These are phyloP conservation scores for Dorcoceras hygrometricum DNA, from an alignment of 257 asterid genomes.

Conservation along the genomic window DNA sequence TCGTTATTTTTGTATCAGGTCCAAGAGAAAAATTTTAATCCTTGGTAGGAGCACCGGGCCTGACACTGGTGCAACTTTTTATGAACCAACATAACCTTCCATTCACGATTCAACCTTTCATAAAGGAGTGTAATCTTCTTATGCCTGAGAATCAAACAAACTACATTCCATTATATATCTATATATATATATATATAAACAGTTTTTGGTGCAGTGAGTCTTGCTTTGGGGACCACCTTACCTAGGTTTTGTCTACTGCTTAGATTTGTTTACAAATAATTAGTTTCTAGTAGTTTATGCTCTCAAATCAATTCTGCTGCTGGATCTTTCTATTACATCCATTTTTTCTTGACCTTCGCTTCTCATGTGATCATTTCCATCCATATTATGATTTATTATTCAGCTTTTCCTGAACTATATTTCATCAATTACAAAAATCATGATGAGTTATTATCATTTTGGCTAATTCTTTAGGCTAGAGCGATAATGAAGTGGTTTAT, in stretches of 20 bases:
- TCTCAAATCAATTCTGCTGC: constrained; percentile 5
- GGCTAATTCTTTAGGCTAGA: constrained; percentile 16
- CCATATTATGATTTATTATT: neutral
- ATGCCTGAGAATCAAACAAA: too few relatives aligned
- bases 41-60: too few relatives aligned
- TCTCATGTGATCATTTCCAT: neutral
- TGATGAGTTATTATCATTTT: neutral
- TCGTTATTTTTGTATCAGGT: too few relatives aligned
- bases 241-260: neutral
- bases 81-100: too few relatives aligned
- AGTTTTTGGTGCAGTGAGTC: neutral
- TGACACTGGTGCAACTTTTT: too few relatives aligned
- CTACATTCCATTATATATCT: too few relatives aligned
- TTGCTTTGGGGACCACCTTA: constrained; percentile 3
- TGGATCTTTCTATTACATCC: constrained; percentile 1
- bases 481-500: constrained; percentile 13
- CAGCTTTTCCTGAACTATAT: constrained; percentile 11
- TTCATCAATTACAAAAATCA: neutral
- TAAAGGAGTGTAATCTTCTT: too few relatives aligned
- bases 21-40: too few relatives aligned
- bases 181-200: too few relatives aligned
- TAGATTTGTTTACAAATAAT: neutral
- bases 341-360: constrained; percentile 15
- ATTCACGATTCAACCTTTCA: too few relatives aligned
- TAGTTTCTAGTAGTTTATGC: neutral